Evolutionary conservation across 1,284 basidiomycete species (phyloP).

Genomic region (Cutaneotrichosporon sp.): DNA sequence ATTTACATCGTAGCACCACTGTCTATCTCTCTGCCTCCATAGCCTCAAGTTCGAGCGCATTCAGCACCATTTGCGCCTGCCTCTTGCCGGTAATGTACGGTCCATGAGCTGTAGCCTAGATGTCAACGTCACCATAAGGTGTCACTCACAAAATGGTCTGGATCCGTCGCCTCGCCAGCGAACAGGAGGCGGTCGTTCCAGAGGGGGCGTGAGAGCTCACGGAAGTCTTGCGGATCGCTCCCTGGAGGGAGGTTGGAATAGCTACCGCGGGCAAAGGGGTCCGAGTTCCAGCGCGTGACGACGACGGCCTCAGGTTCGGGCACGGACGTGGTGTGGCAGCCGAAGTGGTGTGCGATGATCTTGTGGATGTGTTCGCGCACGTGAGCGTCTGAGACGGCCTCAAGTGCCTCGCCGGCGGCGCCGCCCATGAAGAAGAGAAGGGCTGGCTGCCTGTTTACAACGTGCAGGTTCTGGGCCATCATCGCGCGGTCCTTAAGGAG

Average conservation of each 20-base stretch:
- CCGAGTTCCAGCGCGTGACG: neutral
- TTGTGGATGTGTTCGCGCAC: conserved; percentile 7
- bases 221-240: conserved; percentile 5
- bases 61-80: neutral
- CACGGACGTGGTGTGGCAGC: neutral
- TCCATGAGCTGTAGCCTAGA: neutral
- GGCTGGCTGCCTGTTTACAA: neutral
- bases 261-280: neutral
- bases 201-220: neutral
- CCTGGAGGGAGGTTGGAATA: conserved; percentile 1
- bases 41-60: neutral
- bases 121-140: neutral
- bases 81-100: neutral
- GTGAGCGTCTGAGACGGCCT: neutral
- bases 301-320: conserved; percentile 1
- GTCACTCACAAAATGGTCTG: conserved; percentile 4
- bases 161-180: conserved; percentile 5
- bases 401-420: neutral
- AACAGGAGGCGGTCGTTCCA: conserved; percentile 5
- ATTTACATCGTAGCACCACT: neutral
- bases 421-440: conserved; percentile 8
- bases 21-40: neutral
- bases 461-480: neutral
- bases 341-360: conserved; percentile 6
- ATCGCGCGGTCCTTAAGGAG: neutral